These are phyloP conservation scores for Mycosphaerella sp. DNA, from an alignment of 2,329 filamentous ascomycete species.

Conservation along the genomic window DNA sequence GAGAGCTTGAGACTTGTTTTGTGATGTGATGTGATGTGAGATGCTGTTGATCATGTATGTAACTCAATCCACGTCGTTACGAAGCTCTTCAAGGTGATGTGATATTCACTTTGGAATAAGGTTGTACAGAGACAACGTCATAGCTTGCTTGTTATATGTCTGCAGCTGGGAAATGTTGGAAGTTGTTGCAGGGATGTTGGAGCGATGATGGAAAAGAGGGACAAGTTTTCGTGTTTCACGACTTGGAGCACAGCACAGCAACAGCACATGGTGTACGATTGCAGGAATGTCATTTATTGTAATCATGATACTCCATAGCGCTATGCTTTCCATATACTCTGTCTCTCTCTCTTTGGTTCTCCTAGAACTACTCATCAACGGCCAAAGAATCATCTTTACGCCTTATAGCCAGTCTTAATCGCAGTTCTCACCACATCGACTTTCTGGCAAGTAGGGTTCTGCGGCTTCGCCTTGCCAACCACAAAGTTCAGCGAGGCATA, in stretches of 20 bases:
- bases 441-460: constrained; percentile 44
- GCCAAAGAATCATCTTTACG: background rate
- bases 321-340: background rate
- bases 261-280: too few species aligned
- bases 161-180: constrained; percentile 8
- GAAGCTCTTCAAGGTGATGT: too few species aligned
- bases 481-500: constrained; percentile 44
- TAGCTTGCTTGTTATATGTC: background rate
- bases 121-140: constrained; percentile 7
- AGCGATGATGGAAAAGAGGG: background rate
- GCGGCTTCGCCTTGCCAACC: constrained; percentile 36
- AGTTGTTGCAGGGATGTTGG: constrained; percentile 5
- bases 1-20: background rate
- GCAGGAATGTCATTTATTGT: background rate
- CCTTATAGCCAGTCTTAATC: constrained; percentile 2
- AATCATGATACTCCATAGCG: background rate
- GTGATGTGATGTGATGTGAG: background rate
- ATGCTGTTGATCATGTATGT: too few species aligned
- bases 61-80: too few species aligned
- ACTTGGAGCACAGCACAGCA: too few species aligned
- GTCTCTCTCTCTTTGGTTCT: background rate
- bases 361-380: background rate
- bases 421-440: constrained; percentile 35
- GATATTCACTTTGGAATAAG: constrained; percentile 3
- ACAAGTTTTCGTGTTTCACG: background rate